Evolutionary conservation across 2,329 filamentous ascomycete species (phyloP).

Genomic region (Fusarium sp.): DNA sequence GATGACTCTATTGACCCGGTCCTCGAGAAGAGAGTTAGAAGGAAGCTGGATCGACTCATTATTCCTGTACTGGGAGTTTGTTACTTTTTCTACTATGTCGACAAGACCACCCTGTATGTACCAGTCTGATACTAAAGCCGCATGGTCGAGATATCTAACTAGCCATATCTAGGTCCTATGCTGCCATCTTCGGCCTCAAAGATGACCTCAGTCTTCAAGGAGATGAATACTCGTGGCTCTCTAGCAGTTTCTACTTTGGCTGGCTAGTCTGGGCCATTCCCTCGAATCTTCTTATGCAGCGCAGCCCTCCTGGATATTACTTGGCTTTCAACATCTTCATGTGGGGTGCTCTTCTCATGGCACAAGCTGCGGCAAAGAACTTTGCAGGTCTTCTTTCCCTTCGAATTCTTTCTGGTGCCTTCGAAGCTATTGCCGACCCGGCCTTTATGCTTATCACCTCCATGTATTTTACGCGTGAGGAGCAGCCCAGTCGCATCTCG

Average conservation of each 20-base stretch:
- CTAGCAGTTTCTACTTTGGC: slow-evolving; percentile 57
- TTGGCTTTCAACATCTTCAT: slow-evolving; percentile 66
- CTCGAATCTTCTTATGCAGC: slow-evolving; percentile 53
- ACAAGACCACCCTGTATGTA: slow-evolving; percentile 64
- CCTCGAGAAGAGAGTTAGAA: slow-evolving; percentile 53
- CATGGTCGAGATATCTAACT: background rate
- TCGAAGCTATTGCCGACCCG: slow-evolving; percentile 68
- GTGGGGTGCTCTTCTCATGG: slow-evolving; percentile 64
- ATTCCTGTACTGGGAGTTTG: slow-evolving; percentile 57
- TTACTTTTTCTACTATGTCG: slow-evolving; percentile 59
- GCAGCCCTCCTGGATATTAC: slow-evolving; percentile 55
- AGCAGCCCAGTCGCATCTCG: slow-evolving; percentile 73
- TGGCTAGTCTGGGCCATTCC: slow-evolving; percentile 57
- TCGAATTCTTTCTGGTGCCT: slow-evolving; percentile 74
- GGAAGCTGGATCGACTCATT: slow-evolving; percentile 58
- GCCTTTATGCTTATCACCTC: slow-evolving; percentile 74
- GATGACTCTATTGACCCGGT: slow-evolving; percentile 56
- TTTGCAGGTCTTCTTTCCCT: slow-evolving; percentile 70
- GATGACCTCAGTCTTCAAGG: slow-evolving; percentile 71
- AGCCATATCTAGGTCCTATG: slow-evolving; percentile 62
- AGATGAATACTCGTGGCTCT: slow-evolving; percentile 67
- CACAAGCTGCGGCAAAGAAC: slow-evolving; percentile 68
- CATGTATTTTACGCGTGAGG: slow-evolving; percentile 75
- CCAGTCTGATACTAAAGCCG: no score
- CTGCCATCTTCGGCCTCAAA: slow-evolving; percentile 75